Base-by-base conservation (phyloP, 2,329 filamentous ascomycete species). In the Aspergillus sergii region DNA sequence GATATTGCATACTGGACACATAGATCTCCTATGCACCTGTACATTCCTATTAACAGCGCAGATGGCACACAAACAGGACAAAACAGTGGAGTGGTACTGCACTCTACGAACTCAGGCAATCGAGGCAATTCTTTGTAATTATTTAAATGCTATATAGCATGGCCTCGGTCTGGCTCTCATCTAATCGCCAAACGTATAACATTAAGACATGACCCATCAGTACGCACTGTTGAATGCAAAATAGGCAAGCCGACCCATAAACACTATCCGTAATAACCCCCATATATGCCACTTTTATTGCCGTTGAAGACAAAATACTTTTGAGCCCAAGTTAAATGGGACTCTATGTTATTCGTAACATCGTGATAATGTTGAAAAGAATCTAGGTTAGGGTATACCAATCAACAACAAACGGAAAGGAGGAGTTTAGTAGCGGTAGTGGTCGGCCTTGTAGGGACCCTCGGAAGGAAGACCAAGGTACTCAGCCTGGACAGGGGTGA, bases 361-460 rank as follows among this genome's bases (percentile, higher is more conserved):
- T 87, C 84, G 83, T 87, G 77, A 81, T 84, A 82, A 82, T 86
- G 83, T 85, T 85, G 83, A 78, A 78, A 79, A 76, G 77, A 76
- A 73, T 77, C 77, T 77, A 78, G 75, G 69, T 73, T 73, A 77
- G 73, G 72, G 71, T 75, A 69, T 73, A 71, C 71, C 69, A 68
- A 71, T 72, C 68, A 71, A 71, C 65, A 61, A 67, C 62, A 63
- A 62, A 63, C 66, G 66, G 63, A 64, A 71, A 68, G 64, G 59
- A 67, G 62, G 71, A 60, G 65, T 80, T 86, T 90, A 91, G 84
- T 91, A 91, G 79, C 89, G 86, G 84, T 89, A 89, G 80, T 94
- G 92, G 73, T 98, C 94, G 82, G 85, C 86, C 93, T 99, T 99
- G 91, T 88, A 99, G 75, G 95, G 95, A 79, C 95, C 95, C 85